Conservation (phyloP, 2,329 filamentous ascomycete species). For the Lasiodiplodia gonubiensis region DNA sequence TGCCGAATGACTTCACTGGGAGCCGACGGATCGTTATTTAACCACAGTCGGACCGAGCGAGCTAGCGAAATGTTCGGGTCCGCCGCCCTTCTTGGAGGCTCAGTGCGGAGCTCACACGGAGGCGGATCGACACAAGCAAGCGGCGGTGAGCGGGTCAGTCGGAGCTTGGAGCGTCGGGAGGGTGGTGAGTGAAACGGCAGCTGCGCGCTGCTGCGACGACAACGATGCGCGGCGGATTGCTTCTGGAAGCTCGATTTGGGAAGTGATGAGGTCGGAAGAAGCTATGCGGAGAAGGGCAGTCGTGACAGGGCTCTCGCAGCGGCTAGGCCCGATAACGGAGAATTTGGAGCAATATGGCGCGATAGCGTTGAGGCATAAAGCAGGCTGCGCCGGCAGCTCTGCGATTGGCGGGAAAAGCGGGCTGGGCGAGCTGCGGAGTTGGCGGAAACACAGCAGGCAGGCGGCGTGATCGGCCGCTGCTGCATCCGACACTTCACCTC, state of each 20-base stretch:
- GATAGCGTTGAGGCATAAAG: constrained; percentile 3
- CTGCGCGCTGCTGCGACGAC: neutral
- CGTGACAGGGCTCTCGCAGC: neutral
- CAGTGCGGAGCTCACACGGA: constrained; percentile 6
- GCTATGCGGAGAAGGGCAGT: constrained; percentile 18
- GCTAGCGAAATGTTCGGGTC: neutral
- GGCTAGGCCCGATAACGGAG: constrained; percentile 22
- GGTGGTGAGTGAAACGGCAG: neutral
- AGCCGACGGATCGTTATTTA: constrained; percentile 12
- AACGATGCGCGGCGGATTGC: neutral
- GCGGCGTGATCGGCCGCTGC: constrained; percentile 12
- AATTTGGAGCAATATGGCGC: neutral
- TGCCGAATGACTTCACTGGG: constrained; percentile 17
- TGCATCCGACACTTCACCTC: neutral
- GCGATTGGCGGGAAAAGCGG: constrained; percentile 13
- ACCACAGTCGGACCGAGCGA: constrained; percentile 14
- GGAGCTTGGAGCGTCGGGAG: neutral
- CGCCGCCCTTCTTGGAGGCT: neutral
- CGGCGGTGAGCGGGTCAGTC: constrained; percentile 18
- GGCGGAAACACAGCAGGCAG: neutral
- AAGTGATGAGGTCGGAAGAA: constrained; percentile 13
- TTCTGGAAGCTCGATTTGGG: neutral
- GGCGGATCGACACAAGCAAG: constrained; percentile 9
- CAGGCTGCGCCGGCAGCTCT: neutral
- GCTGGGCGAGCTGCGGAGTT: neutral